These are phyloP conservation scores for Mycogone perniciosa DNA, from an alignment of 2,329 filamentous ascomycete species.

Conservation along the genomic window DNA sequence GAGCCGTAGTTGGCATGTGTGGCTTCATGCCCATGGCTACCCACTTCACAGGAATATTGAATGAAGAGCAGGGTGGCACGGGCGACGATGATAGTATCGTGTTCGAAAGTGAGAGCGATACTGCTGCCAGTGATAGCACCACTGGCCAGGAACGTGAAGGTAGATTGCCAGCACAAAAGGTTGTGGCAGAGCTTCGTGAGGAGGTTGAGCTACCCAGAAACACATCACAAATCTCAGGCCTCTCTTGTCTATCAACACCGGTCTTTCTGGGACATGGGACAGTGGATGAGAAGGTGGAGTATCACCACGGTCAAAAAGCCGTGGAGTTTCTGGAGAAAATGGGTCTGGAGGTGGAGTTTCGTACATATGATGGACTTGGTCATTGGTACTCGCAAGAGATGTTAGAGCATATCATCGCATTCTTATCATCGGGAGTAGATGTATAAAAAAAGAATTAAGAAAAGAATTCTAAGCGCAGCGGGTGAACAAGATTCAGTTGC, in stretches of 20 bases:
- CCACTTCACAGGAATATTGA: slow-evolving; percentile 20
- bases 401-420: slow-evolving; percentile 31
- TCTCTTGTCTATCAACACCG: slow-evolving; percentile 26
- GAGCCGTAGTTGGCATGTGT: slow-evolving; percentile 37
- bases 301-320: slow-evolving; percentile 29
- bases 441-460: not conserved
- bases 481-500: too few relatives aligned
- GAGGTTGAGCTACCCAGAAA: slow-evolving; percentile 21
- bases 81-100: slow-evolving; percentile 13
- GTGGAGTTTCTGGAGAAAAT: slow-evolving; percentile 28
- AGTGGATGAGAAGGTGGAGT: slow-evolving; percentile 36
- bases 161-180: slow-evolving; percentile 15
- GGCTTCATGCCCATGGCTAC: slow-evolving; percentile 39
- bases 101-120: slow-evolving; percentile 15
- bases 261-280: slow-evolving; percentile 41
- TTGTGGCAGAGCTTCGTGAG: slow-evolving; percentile 21
- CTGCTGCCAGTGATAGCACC: not conserved
- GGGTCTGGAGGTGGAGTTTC: slow-evolving; percentile 29
- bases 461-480: not conserved
- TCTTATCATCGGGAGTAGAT: slow-evolving; percentile 17
- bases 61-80: not conserved
- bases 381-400: slow-evolving; percentile 41
- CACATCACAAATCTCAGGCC: not conserved
- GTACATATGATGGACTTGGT: slow-evolving; percentile 34
- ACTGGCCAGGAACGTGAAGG: not conserved